Conservation (phyloP, 169 alveolate genomes). For the Blepharisma undulans region DNA sequence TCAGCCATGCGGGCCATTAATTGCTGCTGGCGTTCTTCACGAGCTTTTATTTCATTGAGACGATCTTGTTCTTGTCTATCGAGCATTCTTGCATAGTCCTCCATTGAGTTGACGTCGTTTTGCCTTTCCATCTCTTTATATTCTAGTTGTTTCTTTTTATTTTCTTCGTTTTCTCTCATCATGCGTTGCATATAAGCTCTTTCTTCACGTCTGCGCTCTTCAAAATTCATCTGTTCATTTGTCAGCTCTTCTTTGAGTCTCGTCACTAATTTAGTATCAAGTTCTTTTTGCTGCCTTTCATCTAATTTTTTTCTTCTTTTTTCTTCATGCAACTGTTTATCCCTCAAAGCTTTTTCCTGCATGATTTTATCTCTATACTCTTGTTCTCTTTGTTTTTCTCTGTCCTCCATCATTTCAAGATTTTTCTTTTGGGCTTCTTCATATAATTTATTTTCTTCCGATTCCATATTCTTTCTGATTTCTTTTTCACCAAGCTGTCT, state of each 20-base stretch:
- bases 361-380: slow-evolving; percentile 43
- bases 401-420: slow-evolving; percentile 41
- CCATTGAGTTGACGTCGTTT: slow-evolving; percentile 47
- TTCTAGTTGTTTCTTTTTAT: slow-evolving; percentile 24
- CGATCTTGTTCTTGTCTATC: slow-evolving; percentile 60
- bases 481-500: slow-evolving; percentile 53
- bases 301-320: slow-evolving; percentile 38
- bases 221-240: slow-evolving; percentile 38
- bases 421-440: slow-evolving; percentile 43
- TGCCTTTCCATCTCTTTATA: slow-evolving; percentile 44
- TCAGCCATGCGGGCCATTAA: slow-evolving; percentile 64
- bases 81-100: slow-evolving; percentile 58
- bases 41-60: slow-evolving; percentile 23
- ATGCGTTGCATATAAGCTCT: slow-evolving; percentile 43
- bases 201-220: slow-evolving; percentile 48
- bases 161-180: slow-evolving; percentile 52
- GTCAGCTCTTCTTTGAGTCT: slow-evolving; percentile 48
- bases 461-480: slow-evolving; percentile 35
- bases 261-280: slow-evolving; percentile 39
- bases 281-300: slow-evolving; percentile 41
- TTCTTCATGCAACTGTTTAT: slow-evolving; percentile 45
- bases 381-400: slow-evolving; percentile 40
- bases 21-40: slow-evolving; percentile 48
- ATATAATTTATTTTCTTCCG: slow-evolving; percentile 40
- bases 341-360: slow-evolving; percentile 51